Evolutionary conservation across 371 early-diverging fungal species (phyloP), one percentile per base, ranked within the genome.

Genomic region (Parasitella parasitica): DNA sequence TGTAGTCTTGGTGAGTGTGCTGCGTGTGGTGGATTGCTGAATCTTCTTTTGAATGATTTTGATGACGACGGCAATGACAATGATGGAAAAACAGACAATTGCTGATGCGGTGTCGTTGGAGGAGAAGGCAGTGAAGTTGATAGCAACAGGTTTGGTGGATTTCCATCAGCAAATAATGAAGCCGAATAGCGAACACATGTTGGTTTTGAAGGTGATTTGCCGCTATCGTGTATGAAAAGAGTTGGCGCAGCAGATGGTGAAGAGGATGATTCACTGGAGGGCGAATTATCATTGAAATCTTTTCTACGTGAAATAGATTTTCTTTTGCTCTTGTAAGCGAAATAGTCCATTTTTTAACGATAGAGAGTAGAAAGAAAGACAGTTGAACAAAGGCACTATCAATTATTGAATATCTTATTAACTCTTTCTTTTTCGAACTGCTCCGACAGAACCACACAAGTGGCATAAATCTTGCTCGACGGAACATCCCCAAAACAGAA

Each of bases 101-200:
- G 9, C 12, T 63, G 51, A 35, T 52, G 18, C 1, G 59, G 59
- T 30, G 43, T 56, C 20, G 39, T 52, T 11, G 60, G 60, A 20
- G 69, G 69, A n/a, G 69, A 60, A 30, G 69, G 69, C 24, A 68
- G 34, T 18, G 69, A 64, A 15, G 56, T 28, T 9, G 69, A 68
- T 37, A 66, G 35, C 12, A 38, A 26, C 7, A 43, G 16, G 11
- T 15, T 39, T 4, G 24, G 32, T 26, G 57, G 9, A 9, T 11
- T 56, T 24, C 49, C 49, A 2, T 34, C 39, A 15, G 28, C 35
- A 54, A 69, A 64, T 15, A 59, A 57, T n/a, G 69, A 68, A 13
- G 57, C 37, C 0, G 69, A 52, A 55, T 60, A 68, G 16, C 61
- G 35, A 18, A 69, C 57, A 41, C 59, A 57, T 0, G 64, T 61